Evolutionary conservation across 1,284 basidiomycete species (phyloP), one percentile per base, ranked within the genome.

Genomic region (Moniliella sp.): DNA sequence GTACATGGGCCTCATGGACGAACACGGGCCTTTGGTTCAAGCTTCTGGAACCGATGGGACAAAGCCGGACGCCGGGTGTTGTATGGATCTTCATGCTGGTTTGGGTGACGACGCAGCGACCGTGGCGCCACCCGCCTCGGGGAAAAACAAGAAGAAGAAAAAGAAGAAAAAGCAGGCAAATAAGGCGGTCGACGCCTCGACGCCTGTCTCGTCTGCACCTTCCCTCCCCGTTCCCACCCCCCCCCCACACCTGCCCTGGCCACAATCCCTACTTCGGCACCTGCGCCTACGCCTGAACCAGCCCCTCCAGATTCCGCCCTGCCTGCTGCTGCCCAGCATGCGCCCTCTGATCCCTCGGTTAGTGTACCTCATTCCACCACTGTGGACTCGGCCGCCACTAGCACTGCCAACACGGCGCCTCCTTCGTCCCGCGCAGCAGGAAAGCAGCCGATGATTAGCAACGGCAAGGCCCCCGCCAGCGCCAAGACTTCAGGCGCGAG

Each of bases 351-450:
- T n/a, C n/a, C n/a, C n/a, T n/a, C n/a, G n/a, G n/a, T n/a, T n/a
- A n/a, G n/a, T n/a, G n/a, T n/a, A n/a, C n/a, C n/a, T n/a, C n/a
- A n/a, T 30, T 5, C 37, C 39, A 17, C 37, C 29, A 16, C 54
- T 56, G 12, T 10, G 4, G 14, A n/a, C 13, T 7, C 17, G n/a
- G 33, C 25, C 35, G 4, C 11, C 21, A 33, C 32, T 11, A 7
- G 16, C 18, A 5, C 13, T 10, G 11, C 13, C 31, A 13, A 29
- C 30, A 40, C 45, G 4, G 45, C 43, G 5, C 50, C 46, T 35
- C 75, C 65, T 23, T 71, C 68, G 40, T 75, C 75, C 18, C 65
- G 76, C 17, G 76, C 75, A 8, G 74, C 74, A 27, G 75, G 75
- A 50, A 78, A 78, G 58, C 73, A 75, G 48, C 75, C 75, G 17